These are phyloP conservation scores for Alternaria postmessia DNA, from an alignment of 2,329 filamentous ascomycete species.

Conservation along the genomic window DNA sequence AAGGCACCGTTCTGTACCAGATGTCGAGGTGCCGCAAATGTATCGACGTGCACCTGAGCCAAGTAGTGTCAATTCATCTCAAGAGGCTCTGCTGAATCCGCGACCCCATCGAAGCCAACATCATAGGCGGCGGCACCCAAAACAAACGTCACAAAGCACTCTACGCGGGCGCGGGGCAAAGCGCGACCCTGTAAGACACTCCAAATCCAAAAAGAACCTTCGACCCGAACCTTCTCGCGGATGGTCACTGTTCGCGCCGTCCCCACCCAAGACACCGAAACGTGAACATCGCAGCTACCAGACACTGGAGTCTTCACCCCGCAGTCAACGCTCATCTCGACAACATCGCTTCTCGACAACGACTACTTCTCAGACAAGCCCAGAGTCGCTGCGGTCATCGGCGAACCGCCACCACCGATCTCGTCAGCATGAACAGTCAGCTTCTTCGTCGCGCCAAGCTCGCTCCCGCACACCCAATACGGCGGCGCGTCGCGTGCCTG, in stretches of 20 bases:
- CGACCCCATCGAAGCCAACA: slow-evolving; percentile 46
- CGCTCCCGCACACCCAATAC: slow-evolving; percentile 47
- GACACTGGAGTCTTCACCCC: slow-evolving; percentile 39
- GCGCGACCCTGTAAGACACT: slow-evolving; percentile 44
- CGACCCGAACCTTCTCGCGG: slow-evolving; percentile 35
- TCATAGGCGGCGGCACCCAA: slow-evolving; percentile 44
- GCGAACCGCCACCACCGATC: slow-evolving; percentile 36
- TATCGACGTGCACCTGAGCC: slow-evolving; percentile 40
- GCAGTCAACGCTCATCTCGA: slow-evolving; percentile 39
- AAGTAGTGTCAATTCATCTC: slow-evolving; percentile 39
- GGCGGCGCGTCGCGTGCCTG: slow-evolving; percentile 43
- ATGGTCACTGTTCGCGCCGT: slow-evolving; percentile 43
- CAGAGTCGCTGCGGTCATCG: slow-evolving; percentile 33
- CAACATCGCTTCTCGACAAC: slow-evolving; percentile 30
- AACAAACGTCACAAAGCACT: slow-evolving; percentile 45
- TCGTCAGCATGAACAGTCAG: slow-evolving; percentile 38
- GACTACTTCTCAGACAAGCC: slow-evolving; percentile 6
- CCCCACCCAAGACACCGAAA: slow-evolving; percentile 41
- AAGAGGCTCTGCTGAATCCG: slow-evolving; percentile 48
- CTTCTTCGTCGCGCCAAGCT: slow-evolving; percentile 32
- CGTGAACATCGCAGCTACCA: slow-evolving; percentile 36
- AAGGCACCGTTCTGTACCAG: slow-evolving; percentile 30
- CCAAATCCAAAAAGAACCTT: slow-evolving; percentile 42
- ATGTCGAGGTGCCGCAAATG: slow-evolving; percentile 38
- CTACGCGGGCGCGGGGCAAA: slow-evolving; percentile 48